A percentile compares a stretch with the other conserved stretches of the same genome.
Conservation (phyloP, 192 early-diverging fungal genomes). For the Pilaira anomala region DNA sequence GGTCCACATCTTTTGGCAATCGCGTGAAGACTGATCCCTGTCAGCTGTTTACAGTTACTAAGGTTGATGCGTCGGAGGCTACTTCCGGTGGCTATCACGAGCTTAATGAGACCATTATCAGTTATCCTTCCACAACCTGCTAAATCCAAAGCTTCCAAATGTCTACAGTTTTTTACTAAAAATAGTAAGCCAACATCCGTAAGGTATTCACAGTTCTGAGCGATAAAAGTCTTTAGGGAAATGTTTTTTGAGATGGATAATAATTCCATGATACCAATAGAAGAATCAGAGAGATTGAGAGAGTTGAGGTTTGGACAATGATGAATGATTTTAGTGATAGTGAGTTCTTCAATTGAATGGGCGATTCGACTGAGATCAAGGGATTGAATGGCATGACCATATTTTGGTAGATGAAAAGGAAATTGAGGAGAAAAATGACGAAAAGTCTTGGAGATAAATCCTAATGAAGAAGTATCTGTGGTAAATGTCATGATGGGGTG, state of each 20-base stretch:
- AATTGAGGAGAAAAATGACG: constrained; percentile 1
- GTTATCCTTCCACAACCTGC: constrained; percentile 20
- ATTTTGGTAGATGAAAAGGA: constrained; percentile 15
- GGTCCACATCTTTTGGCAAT: constrained; percentile 25
- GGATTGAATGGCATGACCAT: constrained; percentile 7
- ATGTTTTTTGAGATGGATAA: too few species aligned
- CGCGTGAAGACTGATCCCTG: constrained; percentile 17
- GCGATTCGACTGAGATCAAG: constrained; percentile 14
- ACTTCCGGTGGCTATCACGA: constrained; percentile 14
- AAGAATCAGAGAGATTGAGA: constrained; percentile 39
- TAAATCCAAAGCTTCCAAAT: constrained; percentile 15
- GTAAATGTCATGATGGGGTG: not conserved
- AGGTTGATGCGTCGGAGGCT: constrained; percentile 35
- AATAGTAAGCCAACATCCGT: constrained; percentile 35
- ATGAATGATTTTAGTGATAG: constrained; percentile 32
- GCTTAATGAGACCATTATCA: constrained; percentile 12
- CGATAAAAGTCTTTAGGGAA: too few species aligned
- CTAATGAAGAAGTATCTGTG: not conserved
- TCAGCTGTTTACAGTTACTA: constrained; percentile 36
- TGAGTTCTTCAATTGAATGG: constrained; percentile 34
- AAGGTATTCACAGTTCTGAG: constrained; percentile 39
- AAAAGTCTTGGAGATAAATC: constrained; percentile 9
- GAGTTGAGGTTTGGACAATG: constrained; percentile 38
- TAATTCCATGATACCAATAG: too few species aligned
- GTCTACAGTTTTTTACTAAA: constrained; percentile 27